Evolutionary conservation across 306 rosid genomes (phyloP), one percentile per base, ranked within the genome.

Genomic region (Cyamopsis tetragonoloba): DNA sequence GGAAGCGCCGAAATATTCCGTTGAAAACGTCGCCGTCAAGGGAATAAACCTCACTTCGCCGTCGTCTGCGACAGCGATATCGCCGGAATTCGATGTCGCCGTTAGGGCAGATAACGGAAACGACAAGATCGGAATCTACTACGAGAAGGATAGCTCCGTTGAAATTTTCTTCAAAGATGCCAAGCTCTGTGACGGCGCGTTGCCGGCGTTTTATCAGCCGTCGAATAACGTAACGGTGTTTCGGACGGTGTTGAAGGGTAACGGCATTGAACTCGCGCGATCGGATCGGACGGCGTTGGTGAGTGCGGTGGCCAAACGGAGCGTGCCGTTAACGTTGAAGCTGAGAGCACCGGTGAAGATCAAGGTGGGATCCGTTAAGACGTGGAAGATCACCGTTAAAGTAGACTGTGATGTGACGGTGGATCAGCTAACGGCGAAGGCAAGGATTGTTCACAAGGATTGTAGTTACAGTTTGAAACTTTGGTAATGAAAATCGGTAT

Each of bases 151-250:
- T 2, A 84, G 93, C 85, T 72, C 81, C 4, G 85, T 63, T 0
- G 37, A 58, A 13, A 49, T 88, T 4, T 70, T 24, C 34, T 88
- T 77, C 68, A 44, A 64, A 8, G 78, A 79, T 26, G 47, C 66
- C 3, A 11, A 19, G 54, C 38, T 91, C 5, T 77, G 91, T 18
- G 37, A 84, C 23, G 93, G 97, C 41, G 74, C 43, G 15, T 28
- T 79, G 66, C 93, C 97, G 49, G 73, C 61, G 48, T 84, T 91
- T 56, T 86, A 86, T 37, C 92, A 91, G 85, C 88, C 96, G 73
- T 5, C 84, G 0, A 84, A 85, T n/a, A 91, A 88, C 51, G 80
- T 79, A 13, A 88, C 89, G 54, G 83, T 71, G 66, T 57, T 91
- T 2, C 15, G 18, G 23, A 79, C 84, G 61, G 81, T 46, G 81